Evolutionary conservation across 306 rosid genomes (phyloP).

Genomic region (Rubus idaeus): DNA sequence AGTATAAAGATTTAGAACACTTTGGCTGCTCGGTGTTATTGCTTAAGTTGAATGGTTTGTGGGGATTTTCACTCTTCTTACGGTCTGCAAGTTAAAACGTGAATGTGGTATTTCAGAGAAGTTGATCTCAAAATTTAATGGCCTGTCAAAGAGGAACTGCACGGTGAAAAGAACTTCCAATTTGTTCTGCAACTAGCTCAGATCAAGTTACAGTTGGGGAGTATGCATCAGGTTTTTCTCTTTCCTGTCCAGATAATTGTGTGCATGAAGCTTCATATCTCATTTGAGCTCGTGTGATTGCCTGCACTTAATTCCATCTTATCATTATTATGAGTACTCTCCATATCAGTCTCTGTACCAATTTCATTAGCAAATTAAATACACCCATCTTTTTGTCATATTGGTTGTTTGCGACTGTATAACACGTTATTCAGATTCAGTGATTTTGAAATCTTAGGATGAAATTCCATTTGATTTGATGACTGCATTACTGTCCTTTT

Average conservation of each 20-base stretch:
- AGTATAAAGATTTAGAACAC: background rate
- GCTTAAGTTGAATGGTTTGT: background rate
- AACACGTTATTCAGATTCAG: background rate
- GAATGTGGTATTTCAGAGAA: background rate
- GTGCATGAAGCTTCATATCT: background rate
- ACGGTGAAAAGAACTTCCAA: background rate
- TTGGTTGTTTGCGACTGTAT: slow-evolving; percentile 2
- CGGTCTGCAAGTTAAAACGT: background rate
- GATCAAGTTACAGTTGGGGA: slow-evolving; percentile 11
- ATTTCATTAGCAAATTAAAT: background rate
- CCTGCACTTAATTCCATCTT: background rate
- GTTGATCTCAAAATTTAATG: too few relatives aligned
- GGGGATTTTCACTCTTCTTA: background rate
- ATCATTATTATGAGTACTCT: background rate
- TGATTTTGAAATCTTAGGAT: background rate
- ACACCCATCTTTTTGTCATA: slow-evolving; percentile 1
- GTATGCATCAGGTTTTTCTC: slow-evolving; percentile 17
- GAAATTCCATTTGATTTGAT: background rate
- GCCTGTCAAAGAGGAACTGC: background rate
- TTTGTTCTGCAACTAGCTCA: slow-evolving; percentile 4
- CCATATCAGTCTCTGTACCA: background rate
- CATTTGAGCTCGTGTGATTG: background rate
- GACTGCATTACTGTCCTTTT: slow-evolving; percentile 2
- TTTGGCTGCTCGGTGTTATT: background rate
- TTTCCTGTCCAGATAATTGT: background rate